Conservation (phyloP, 129 eudicot species). For the Ambrosia trifida region DNA sequence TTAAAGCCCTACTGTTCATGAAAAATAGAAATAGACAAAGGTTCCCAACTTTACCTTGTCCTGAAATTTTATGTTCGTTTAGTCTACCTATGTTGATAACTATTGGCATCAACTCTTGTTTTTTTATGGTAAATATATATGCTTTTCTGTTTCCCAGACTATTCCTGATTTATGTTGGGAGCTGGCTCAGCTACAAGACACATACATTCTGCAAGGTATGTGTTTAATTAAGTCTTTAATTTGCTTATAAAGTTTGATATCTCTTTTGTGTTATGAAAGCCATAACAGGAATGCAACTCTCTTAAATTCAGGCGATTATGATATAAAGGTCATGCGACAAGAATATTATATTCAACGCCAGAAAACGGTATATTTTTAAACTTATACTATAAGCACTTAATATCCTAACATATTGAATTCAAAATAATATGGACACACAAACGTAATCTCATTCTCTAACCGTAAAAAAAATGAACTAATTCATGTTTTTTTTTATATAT, state of each 20-base stretch:
- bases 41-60: too few species aligned
- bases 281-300: constrained; percentile 14
- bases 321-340: constrained; percentile 98
- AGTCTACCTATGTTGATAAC: neutral
- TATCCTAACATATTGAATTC: constrained; percentile 11
- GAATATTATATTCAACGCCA: constrained; percentile 91
- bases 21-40: too few species aligned
- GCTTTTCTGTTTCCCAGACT: constrained; percentile 51
- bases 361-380: constrained; percentile 62
- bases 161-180: constrained; percentile 99
- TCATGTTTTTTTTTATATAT: neutral
- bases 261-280: neutral
- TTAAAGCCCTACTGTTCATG: too few species aligned
- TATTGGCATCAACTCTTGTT: constrained; percentile 13
- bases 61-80: neutral
- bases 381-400: constrained; percentile 14
- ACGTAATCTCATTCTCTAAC: neutral
- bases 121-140: constrained; percentile 10
- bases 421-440: constrained; percentile 5
- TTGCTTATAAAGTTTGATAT: neutral
- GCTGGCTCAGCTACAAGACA: constrained; percentile 97
- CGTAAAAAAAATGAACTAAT: neutral
- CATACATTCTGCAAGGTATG: constrained; percentile 94
- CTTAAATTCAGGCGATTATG: constrained; percentile 77
- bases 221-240: constrained; percentile 2